A percentile compares a stretch with the other conserved stretches of the same genome.
Conservation (phyloP, 495 filamentous ascomycete species). For the Penicillium argentinense region DNA sequence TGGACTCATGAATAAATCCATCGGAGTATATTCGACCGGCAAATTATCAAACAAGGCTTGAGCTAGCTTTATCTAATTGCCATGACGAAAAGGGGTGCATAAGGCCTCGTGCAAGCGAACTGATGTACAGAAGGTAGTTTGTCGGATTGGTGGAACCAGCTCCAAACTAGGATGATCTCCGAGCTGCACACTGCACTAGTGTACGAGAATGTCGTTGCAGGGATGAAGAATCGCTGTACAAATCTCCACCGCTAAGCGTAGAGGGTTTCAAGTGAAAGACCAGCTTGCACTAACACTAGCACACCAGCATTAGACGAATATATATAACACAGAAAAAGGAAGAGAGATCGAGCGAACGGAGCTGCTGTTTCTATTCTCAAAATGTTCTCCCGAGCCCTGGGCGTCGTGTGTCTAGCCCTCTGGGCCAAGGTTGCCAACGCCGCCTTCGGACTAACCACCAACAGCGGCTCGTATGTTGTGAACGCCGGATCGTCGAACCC, state of each 20-base stretch:
- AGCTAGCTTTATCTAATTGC: background rate
- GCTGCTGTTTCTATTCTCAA: too few species aligned
- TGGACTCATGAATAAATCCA: background rate
- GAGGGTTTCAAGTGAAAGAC: constrained; percentile 9
- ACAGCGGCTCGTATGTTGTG: constrained; percentile 41
- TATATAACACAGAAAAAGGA: too few species aligned
- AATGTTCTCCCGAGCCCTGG: constrained; percentile 23
- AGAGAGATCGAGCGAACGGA: too few species aligned
- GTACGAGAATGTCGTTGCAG: too few species aligned
- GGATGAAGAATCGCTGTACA: background rate
- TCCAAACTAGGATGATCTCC: constrained; percentile 3
- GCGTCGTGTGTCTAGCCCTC: constrained; percentile 20
- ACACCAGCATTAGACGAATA: too few species aligned
- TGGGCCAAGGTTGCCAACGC: constrained; percentile 24
- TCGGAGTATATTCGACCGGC: background rate
- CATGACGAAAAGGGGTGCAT: constrained; percentile 6
- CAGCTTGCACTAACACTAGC: too few species aligned
- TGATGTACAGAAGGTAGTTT: too few species aligned
- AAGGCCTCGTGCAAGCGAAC: background rate
- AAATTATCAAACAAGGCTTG: background rate
- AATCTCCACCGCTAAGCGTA: constrained; percentile 15
- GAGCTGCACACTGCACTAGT: too few species aligned
- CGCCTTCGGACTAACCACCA: constrained; percentile 34
- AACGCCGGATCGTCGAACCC: constrained; percentile 55
- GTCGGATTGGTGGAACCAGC: constrained; percentile 20